A percentile compares a stretch with the other conserved stretches of the same genome.
Conservation (phyloP, 1,284 basidiomycete species). For the Trametes sp. region DNA sequence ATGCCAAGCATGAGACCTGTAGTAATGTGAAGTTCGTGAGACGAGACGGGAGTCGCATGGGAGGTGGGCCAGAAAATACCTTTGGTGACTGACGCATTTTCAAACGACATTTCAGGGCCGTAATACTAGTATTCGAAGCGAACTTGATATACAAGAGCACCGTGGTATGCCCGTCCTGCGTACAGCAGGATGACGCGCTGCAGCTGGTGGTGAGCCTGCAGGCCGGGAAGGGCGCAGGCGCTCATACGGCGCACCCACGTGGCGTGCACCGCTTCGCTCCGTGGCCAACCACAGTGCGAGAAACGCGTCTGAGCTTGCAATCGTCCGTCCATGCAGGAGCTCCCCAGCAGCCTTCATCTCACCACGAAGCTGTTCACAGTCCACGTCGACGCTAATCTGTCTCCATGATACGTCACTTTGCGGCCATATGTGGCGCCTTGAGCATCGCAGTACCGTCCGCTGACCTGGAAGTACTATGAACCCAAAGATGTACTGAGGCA, state of each 20-base stretch:
- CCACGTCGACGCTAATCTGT: conserved; percentile 6
- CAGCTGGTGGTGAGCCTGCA: neutral
- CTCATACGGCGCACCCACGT: neutral
- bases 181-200: neutral
- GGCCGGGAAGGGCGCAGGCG: neutral
- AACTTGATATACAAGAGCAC: neutral
- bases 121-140: too few relatives aligned
- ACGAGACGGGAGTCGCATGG: neutral
- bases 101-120: conserved; percentile 69
- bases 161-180: neutral
- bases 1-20: conserved; percentile 80
- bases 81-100: conserved; percentile 82
- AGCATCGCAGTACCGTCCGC: neutral
- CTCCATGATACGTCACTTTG: neutral
- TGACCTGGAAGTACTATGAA: neutral
- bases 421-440: neutral
- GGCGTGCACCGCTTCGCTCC: conserved; percentile 1
- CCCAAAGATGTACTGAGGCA: neutral
- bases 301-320: conserved; percentile 2
- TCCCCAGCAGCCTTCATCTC: neutral
- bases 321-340: conserved; percentile 12
- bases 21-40: neutral
- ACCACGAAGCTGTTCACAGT: neutral
- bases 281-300: neutral
- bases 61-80: conserved; percentile 49